Evolutionary conservation across 2,329 filamentous ascomycete genomes (phyloP).

Genomic region (Pestalotiopsis fici): DNA sequence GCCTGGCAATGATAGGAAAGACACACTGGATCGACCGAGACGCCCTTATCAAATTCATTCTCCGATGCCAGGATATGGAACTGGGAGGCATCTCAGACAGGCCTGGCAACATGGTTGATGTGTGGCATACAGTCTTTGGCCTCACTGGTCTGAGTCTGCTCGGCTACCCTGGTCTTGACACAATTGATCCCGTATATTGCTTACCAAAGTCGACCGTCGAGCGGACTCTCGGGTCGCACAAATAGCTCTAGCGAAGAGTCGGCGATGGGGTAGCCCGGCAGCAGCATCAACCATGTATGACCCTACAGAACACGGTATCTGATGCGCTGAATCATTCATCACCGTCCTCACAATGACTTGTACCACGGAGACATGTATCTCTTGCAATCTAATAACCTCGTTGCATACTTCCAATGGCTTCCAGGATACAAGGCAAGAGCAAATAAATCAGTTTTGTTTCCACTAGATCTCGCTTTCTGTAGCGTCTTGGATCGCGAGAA

Average conservation of each 20-base stretch:
- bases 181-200: constrained; percentile 87
- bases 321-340: background rate
- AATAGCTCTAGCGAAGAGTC: constrained; percentile 14
- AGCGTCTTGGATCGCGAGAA: background rate
- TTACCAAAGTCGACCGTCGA: constrained; percentile 70
- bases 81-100: constrained; percentile 85
- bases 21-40: constrained; percentile 91
- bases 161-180: constrained; percentile 72
- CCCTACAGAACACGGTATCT: background rate
- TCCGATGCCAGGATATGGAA: constrained; percentile 84
- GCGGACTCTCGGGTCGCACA: constrained; percentile 51
- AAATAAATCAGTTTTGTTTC: constrained; percentile 39
- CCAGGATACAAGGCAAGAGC: constrained; percentile 73
- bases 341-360: background rate
- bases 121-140: constrained; percentile 93
- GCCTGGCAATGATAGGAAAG: constrained; percentile 83
- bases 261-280: background rate
- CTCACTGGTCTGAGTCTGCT: constrained; percentile 86
- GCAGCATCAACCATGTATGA: background rate
- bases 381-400: constrained; percentile 73
- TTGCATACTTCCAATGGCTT: constrained; percentile 49
- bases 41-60: constrained; percentile 78
- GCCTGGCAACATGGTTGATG: constrained; percentile 93
- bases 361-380: constrained; percentile 34
- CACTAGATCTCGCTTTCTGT: background rate